Evolutionary conservation across 202 grass and related monocot species (phyloP), one percentile per base, ranked within the genome.

Genomic region (Dendrocalamus latiflorus): DNA sequence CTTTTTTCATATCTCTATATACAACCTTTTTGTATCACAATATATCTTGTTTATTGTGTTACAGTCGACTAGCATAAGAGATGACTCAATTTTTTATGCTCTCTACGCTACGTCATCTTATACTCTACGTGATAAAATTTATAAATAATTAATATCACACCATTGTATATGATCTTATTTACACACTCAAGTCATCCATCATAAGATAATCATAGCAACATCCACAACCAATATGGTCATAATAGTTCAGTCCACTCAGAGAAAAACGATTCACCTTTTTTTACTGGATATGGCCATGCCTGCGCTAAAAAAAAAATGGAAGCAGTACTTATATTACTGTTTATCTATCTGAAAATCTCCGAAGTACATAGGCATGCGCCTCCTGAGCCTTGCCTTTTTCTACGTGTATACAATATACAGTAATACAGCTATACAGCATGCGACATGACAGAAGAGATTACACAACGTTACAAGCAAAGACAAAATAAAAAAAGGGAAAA

Each of bases 371-470:
- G 39, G 55, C 67, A 56, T 80, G 66, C 41, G 39, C 22, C 66
- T 30, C 14, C 39, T 6, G 50, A 60, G 11, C 61, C n/a, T 69
- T 21, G 20, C 13, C 7, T 66, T 74, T 44, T 44, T 13, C 43
- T 54, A 53, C 43, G 69, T 86, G 70, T 44, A 4, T 13, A 44
- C 42, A 44, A 61, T 44, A 4, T 13, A 44, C 42, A 44, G 10
- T 44, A 44, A 12, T 42, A 55, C 47, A 79, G 48, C 77, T 65
- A 10, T 72, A 72, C 80, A 73, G 5, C 62, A 44, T 34, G 62
- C 15, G 53, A 60, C 53, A 75, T 51, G 81, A 63, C 82, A 76
- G 38, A 65, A 18, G 65, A 77, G 39, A 70, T 41, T 2, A 53
- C 34, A 22, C 39, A 41, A 26, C 3, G 13, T 33, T 9, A 49